Evolutionary conservation across 108 stramenopile species (phyloP).

Genomic region (Skeletonema tropicum): DNA sequence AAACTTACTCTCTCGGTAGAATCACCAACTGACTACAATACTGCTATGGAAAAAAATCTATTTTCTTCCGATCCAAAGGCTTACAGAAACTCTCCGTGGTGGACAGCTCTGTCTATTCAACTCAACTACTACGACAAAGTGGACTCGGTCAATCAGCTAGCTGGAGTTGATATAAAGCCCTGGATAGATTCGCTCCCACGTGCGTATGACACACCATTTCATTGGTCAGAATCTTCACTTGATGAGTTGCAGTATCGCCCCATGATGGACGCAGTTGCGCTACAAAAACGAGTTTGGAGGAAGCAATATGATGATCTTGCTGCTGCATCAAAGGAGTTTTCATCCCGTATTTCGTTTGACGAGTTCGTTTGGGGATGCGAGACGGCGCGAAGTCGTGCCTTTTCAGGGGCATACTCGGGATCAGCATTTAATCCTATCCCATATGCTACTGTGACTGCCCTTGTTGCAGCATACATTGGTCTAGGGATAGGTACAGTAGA

Average conservation of each 20-base stretch:
- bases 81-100: conserved; percentile 59
- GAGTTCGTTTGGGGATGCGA: conserved; percentile 89
- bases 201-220: conserved; percentile 80
- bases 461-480: conserved; percentile 76
- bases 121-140: conserved; percentile 51
- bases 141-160: conserved; percentile 18
- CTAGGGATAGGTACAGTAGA: conserved; percentile 75
- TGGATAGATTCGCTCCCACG: conserved; percentile 83
- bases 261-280: conserved; percentile 62
- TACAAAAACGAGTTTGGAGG: conserved; percentile 71
- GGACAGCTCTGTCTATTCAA: conserved; percentile 49
- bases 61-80: conserved; percentile 49
- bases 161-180: conserved; percentile 50
- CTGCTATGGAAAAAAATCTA: conserved; percentile 32
- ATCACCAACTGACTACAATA: conserved; percentile 55
- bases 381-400: conserved; percentile 81
- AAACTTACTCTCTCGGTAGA: conserved; percentile 70
- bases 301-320: conserved; percentile 40
- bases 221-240: conserved; percentile 58
- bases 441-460: conserved; percentile 68
- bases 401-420: conserved; percentile 79
- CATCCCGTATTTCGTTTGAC: conserved; percentile 55
- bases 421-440: conserved; percentile 78
- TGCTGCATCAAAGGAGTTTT: conserved; percentile 22
- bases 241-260: conserved; percentile 73